Percentiles rank a stretch among this genome's conserved stretches.
Conservation (phyloP, 75 land plant species). For the Larix kaempferi region DNA sequence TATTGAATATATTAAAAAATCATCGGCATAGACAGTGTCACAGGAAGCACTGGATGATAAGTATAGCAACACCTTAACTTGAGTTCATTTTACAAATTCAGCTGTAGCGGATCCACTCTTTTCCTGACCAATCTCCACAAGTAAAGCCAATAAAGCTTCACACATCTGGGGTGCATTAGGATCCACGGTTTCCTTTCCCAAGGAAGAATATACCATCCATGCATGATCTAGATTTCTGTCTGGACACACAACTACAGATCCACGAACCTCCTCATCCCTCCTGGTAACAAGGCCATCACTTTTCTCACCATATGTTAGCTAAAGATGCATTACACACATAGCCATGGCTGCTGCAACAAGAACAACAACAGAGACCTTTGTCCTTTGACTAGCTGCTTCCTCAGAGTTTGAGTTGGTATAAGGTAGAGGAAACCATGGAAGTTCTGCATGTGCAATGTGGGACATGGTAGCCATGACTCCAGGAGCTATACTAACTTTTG, state of each 20-base stretch:
- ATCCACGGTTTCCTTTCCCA: slow-evolving; percentile 53
- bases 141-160: slow-evolving; percentile 83
- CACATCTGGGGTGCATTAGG: slow-evolving; percentile 88
- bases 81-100: not conserved
- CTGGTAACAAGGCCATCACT: slow-evolving; percentile 98
- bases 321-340: slow-evolving; percentile 84
- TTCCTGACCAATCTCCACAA: slow-evolving; percentile 68
- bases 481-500: slow-evolving; percentile 81
- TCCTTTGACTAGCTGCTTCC: slow-evolving; percentile 21
- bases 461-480: slow-evolving; percentile 78
- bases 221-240: slow-evolving; percentile 91
- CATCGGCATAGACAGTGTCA: not conserved
- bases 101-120: slow-evolving; percentile 10
- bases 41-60: not conserved
- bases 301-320: slow-evolving; percentile 83
- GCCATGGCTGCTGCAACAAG: slow-evolving; percentile 98
- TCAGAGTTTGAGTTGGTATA: slow-evolving; percentile 14
- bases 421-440: slow-evolving; percentile 53
- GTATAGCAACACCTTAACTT: not conserved
- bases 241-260: slow-evolving; percentile 88
- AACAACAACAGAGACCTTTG: slow-evolving; percentile 76
- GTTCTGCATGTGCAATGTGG: slow-evolving; percentile 95
- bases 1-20: not conserved
- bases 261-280: slow-evolving; percentile 95
- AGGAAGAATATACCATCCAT: slow-evolving; percentile 96